Evolutionary conservation across 495 filamentous ascomycete genomes (phyloP).

Genomic region (Tuber indicum): DNA sequence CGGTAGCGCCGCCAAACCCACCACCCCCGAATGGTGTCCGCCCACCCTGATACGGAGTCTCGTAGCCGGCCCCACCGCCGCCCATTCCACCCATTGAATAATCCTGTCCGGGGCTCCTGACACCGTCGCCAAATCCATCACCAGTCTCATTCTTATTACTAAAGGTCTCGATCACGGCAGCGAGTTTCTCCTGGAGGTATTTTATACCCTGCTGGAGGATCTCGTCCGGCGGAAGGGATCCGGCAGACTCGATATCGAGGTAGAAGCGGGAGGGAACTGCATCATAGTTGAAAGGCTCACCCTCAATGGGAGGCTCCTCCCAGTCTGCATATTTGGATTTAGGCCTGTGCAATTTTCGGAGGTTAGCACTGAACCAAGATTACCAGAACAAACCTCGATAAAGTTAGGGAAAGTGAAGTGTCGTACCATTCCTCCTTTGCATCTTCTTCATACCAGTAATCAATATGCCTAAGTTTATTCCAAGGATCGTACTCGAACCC

Average conservation of each 20-base stretch:
- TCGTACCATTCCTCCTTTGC: slow-evolving; percentile 81
- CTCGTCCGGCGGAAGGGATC: slow-evolving; percentile 75
- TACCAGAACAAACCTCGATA: not conserved
- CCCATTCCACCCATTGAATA: slow-evolving; percentile 41
- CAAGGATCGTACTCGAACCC: slow-evolving; percentile 98
- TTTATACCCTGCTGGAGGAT: slow-evolving; percentile 86
- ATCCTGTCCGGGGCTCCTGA: slow-evolving; percentile 39
- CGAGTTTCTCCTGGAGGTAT: slow-evolving; percentile 82
- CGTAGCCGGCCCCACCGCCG: slow-evolving; percentile 33
- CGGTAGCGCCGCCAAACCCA: slow-evolving; percentile 36
- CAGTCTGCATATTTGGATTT: slow-evolving; percentile 74
- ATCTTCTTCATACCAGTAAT: slow-evolving; percentile 91
- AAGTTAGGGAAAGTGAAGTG: not conserved
- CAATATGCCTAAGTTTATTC: slow-evolving; percentile 81
- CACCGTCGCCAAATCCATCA: slow-evolving; percentile 34
- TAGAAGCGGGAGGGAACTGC: slow-evolving; percentile 79
- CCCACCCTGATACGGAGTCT: slow-evolving; percentile 38
- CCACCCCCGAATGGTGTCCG: slow-evolving; percentile 36
- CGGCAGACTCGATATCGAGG: slow-evolving; percentile 84
- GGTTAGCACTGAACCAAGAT: not conserved
- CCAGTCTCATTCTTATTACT: slow-evolving; percentile 35
- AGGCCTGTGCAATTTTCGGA: slow-evolving; percentile 54
- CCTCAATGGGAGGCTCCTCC: slow-evolving; percentile 75
- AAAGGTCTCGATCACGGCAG: slow-evolving; percentile 70
- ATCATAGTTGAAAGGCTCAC: slow-evolving; percentile 83